These are phyloP conservation scores for Arabidopsis suecica DNA, from an alignment of 345 rosid genomes.

Conservation along the genomic window DNA sequence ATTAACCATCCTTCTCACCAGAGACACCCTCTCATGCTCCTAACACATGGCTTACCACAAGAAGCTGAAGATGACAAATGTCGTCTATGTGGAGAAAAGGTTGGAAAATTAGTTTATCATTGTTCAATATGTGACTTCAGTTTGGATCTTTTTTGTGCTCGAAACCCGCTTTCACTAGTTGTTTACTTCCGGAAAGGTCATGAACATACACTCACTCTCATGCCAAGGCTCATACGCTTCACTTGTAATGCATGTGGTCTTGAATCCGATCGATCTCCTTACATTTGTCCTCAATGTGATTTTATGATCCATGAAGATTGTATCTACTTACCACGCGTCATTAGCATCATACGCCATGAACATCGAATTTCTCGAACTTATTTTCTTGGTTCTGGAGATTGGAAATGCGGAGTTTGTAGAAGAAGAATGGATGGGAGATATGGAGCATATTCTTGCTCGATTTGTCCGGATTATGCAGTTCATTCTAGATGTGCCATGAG, in stretches of 20 bases:
- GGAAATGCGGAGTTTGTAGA: slow-evolving; percentile 33
- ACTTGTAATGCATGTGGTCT: slow-evolving; percentile 32
- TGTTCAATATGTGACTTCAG: slow-evolving; percentile 21
- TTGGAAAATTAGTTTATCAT: slow-evolving; percentile 1
- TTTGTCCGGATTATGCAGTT: slow-evolving; percentile 13
- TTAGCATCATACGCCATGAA: slow-evolving; percentile 21
- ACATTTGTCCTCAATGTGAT: slow-evolving; percentile 29
- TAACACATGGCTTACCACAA: slow-evolving; percentile 2
- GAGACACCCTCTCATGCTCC: slow-evolving; percentile 27
- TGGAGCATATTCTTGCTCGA: slow-evolving; percentile 25
- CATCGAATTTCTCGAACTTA: slow-evolving; percentile 30
- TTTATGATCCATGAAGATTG: slow-evolving; percentile 23
- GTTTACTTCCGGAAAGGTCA: slow-evolving; percentile 3
- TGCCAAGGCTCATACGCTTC: slow-evolving; percentile 22
- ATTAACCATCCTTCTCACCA: slow-evolving; percentile 26
- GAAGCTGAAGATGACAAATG: not conserved
- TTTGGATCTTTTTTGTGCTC: slow-evolving; percentile 24
- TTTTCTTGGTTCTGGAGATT: slow-evolving; percentile 24
- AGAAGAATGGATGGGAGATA: not conserved
- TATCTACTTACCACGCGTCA: slow-evolving; percentile 33
- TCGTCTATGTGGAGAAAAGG: slow-evolving; percentile 26
- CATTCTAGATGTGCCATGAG: slow-evolving; percentile 36
- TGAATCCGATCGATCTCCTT: slow-evolving; percentile 24
- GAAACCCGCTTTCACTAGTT: not conserved
- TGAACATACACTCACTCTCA: slow-evolving; percentile 31